Percentiles rank a stretch among this genome's conserved stretches.
phyloP scores from a whole-genome alignment of 257 asterid species.

The Agastache rugosa region DNA sequence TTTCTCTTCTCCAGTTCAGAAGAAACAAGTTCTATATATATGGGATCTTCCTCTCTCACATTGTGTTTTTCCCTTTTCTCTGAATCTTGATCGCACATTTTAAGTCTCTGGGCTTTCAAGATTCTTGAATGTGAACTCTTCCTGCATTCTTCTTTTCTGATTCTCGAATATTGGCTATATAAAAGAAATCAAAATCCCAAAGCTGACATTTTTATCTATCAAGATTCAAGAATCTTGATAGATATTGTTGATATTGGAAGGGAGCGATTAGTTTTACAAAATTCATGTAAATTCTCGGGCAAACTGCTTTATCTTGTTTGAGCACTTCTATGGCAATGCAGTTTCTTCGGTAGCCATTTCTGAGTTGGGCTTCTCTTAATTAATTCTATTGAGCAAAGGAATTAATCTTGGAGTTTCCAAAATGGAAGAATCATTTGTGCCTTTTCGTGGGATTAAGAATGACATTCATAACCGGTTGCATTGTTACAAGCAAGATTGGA shows the following conservation, averaged over 20 bases:
- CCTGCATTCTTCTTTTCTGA: conserved; percentile 6
- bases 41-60: conserved; percentile 42
- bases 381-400: background rate
- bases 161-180: background rate
- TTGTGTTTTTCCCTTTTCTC: background rate
- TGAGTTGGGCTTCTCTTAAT: background rate
- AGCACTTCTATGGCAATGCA: conserved; percentile 32
- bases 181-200: background rate
- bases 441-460: conserved; percentile 84
- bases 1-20: background rate
- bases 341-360: conserved; percentile 27
- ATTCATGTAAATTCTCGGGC: conserved; percentile 39
- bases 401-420: background rate
- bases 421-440: conserved; percentile 87
- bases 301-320: conserved; percentile 13
- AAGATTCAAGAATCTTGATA: conserved; percentile 27
- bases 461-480: conserved; percentile 66
- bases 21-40: conserved; percentile 45
- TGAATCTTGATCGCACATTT: conserved; percentile 2
- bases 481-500: conserved; percentile 93
- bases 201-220: conserved; percentile 30
- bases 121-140: conserved; percentile 34
- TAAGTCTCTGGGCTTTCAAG: conserved; percentile 27
- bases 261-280: background rate
- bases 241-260: conserved; percentile 10